Base-by-base conservation (phyloP, 2,329 filamentous ascomycete species). In the Domatiomyces catenatus region DNA sequence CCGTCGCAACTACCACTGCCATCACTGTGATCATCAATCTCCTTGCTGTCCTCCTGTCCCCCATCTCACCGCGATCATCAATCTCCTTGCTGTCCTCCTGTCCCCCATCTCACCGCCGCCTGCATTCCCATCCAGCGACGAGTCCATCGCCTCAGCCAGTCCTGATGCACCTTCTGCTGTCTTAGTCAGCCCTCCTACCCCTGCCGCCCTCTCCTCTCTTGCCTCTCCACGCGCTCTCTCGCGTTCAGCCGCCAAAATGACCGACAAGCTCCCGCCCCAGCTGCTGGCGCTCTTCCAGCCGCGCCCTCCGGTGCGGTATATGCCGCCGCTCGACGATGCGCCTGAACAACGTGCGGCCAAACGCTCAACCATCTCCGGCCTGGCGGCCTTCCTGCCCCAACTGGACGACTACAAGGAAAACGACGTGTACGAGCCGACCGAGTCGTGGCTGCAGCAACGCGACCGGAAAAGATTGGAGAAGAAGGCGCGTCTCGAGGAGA, bases 251-350 rank as follows among this genome's bases (percentile, higher is more conserved):
- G 42, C 47, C 61, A 72, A 60, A 55, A 98, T 96, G 92, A 96
- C 92, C 48, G 90, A 95, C 75, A 92, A 93, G 70, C 83, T 98
- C 18, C 90, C 92, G 52, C 86, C 85, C 50, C 90, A 94, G 66
- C 78, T 96, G 53, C 77, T 96, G 61, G 85, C 86, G 69, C 86
- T 96, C 59, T 98, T 98, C 72, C 86, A 90, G 70, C 86, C 92
- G 65, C 86, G 92, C 53, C 92, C 92, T 60, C 84, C 90, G 53
- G 73, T 96, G 65, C 84, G 88, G 68, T 96, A 86, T 76, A 80
- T 94, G 54, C 83, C 84, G 54, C 86, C 88, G 5, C 75, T 77
- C 60, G 90, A 96, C 69, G 75, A 85, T 66, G 79, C 89, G 55
- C 84, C 89, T 8, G 86, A 92, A 68, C 79, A 89, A 58, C 53